Base-by-base conservation (phyloP, 2,329 filamentous ascomycete genomes). In the Nemania diffusa region DNA sequence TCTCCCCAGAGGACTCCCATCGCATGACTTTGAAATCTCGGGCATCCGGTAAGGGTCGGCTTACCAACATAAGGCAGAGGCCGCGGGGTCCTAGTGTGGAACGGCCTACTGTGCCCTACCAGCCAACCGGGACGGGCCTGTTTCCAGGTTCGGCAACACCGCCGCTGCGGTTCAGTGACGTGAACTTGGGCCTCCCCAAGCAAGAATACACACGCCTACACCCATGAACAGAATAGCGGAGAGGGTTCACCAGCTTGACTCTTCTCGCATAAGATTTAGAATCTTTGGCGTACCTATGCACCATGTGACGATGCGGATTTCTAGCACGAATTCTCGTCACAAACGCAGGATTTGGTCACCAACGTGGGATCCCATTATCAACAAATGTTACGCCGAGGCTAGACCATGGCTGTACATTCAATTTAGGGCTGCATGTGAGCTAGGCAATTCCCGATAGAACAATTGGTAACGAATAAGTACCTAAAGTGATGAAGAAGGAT, bases 131-230 rank as follows among this genome's bases (percentile, higher is more conserved):
- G 15, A 32, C 64, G 58, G 64, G 24, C 20, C 27, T 52, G 32
- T 52, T 65, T 62, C 64, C 58, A 17, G 55, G 57, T 65, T 57
- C 24, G 40, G 64, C 44, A 62, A 57, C 44, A 57, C 13, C 52
- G 44, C 64, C 53, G 52, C 17, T 40, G 22, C 27, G 34, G 22
- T 24, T 62, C 52, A 48, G 15, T 17, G n/a, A 40, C n/a, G 34
- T 57, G 13, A 27, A 52, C n/a, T 34, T 20, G 15, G 27, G 22
- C 15, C 17, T 42, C 4, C 7, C 42, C 27, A 20, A 61, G 29
- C 51, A 17, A 40, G 11, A 50, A 42, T 44, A 44, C 34, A 58
- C 17, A 48, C 11, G 55, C 2, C 26, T 22, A 37, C 40, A 22
- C 40, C 13, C 26, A 34, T 32, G 17, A 29, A 5, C 27, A 2